phyloP scores from a whole-genome alignment of 352 stramenopile genomes.

The Globisporangium radiosum region DNA sequence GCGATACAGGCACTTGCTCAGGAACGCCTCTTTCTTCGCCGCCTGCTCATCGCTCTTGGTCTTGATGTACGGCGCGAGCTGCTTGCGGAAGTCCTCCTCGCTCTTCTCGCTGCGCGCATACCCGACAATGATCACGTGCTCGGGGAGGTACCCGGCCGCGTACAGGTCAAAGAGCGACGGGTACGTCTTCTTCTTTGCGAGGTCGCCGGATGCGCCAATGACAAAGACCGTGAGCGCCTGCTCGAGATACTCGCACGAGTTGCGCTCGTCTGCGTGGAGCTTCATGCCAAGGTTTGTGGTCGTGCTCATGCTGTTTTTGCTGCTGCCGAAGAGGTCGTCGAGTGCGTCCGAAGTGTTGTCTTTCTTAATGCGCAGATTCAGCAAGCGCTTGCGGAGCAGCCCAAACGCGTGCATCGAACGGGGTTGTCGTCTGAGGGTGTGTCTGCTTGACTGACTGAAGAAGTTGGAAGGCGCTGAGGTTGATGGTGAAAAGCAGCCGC shows the following conservation, averaged over 20 bases:
- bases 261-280: conserved; percentile 38
- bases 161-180: conserved; percentile 89
- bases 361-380: conserved; percentile 36
- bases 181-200: conserved; percentile 91
- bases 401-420: conserved; percentile 26
- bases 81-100: conserved; percentile 80
- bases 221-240: conserved; percentile 78
- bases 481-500: background rate
- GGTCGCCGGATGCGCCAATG: conserved; percentile 81
- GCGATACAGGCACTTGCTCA: conserved; percentile 73
- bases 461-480: background rate
- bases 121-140: conserved; percentile 80
- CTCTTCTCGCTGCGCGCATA: conserved; percentile 78
- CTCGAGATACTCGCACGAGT: conserved; percentile 63
- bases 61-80: conserved; percentile 67
- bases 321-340: conserved; percentile 1
- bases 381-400: conserved; percentile 32
- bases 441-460: background rate
- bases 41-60: conserved; percentile 37
- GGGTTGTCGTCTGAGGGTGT: background rate
- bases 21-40: conserved; percentile 58
- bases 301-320: conserved; percentile 2
- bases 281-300: conserved; percentile 10
- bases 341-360: conserved; percentile 18
- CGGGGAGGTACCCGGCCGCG: conserved; percentile 64